phyloP scores from a whole-genome alignment of 768 basidiomycete genomes.

The Leccinum subtestaceum region DNA sequence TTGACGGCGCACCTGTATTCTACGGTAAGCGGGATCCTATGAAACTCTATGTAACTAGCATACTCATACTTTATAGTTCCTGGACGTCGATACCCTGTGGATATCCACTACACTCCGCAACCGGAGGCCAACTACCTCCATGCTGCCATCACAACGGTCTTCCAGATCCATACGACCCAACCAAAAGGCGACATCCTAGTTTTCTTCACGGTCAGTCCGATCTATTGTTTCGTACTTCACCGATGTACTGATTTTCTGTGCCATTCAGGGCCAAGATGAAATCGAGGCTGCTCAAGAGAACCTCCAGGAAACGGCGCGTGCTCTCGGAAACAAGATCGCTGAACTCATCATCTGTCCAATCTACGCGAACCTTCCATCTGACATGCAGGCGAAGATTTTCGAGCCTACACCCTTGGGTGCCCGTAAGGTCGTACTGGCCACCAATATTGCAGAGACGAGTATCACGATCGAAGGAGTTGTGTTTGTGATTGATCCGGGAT shows the following conservation, averaged over 20 bases:
- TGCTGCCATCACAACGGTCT: slow-evolving; percentile 96
- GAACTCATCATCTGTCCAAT: slow-evolving; percentile 97
- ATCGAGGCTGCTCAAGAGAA: slow-evolving; percentile 98
- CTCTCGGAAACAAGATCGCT: slow-evolving; percentile 91
- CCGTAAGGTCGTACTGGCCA: slow-evolving; percentile 95
- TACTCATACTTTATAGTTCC: slow-evolving; percentile 58
- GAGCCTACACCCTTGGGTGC: slow-evolving; percentile 97
- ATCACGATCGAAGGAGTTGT: slow-evolving; percentile 99
- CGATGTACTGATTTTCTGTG: slow-evolving; percentile 3
- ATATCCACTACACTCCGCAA: slow-evolving; percentile 98
- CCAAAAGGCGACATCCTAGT: slow-evolving; percentile 97
- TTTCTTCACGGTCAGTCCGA: slow-evolving; percentile 78
- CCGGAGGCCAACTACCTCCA: slow-evolving; percentile 99
- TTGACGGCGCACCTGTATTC: slow-evolving; percentile 94
- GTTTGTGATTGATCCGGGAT: slow-evolving; percentile 98
- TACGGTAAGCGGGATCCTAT: slow-evolving; percentile 54
- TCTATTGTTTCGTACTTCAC: background rate
- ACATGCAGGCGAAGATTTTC: slow-evolving; percentile 99
- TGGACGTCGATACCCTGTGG: slow-evolving; percentile 95
- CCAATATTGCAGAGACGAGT: slow-evolving; percentile 99
- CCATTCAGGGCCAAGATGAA: slow-evolving; percentile 85
- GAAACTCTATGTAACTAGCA: background rate
- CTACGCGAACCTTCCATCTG: slow-evolving; percentile 97
- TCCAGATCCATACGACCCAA: slow-evolving; percentile 98
- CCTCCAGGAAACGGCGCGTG: slow-evolving; percentile 90